These are phyloP conservation scores for Sugiyamaella xylanicola DNA, from an alignment of 1,139 yeast genomes.

Conservation along the genomic window DNA sequence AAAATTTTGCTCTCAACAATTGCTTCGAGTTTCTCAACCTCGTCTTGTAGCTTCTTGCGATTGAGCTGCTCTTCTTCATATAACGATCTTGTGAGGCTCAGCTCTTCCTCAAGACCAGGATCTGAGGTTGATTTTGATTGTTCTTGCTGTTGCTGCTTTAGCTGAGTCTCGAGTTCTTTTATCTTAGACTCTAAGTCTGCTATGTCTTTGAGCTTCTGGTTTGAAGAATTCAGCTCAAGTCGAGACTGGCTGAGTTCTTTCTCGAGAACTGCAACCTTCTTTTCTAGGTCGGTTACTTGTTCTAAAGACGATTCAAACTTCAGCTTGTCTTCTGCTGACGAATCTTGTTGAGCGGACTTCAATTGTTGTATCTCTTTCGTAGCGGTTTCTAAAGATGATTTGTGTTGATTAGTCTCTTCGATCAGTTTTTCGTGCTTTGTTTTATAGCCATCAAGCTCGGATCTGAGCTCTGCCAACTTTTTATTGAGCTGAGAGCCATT, in stretches of 20 bases:
- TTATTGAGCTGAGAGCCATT: not conserved
- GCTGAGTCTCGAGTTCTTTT: not conserved
- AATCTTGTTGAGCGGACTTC: slow-evolving; percentile 22
- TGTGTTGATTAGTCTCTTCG: slow-evolving; percentile 28
- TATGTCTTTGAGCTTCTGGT: not conserved
- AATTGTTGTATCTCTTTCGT: slow-evolving; percentile 15
- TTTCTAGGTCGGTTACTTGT: not conserved
- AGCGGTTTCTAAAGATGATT: slow-evolving; percentile 26
- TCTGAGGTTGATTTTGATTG: not conserved
- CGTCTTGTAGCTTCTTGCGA: slow-evolving; percentile 28
- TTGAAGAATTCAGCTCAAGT: slow-evolving; percentile 15
- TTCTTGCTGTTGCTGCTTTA: slow-evolving; percentile 9
- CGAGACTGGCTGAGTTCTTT: slow-evolving; percentile 26
- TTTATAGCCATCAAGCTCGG: slow-evolving; percentile 11
- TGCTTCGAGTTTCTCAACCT: slow-evolving; percentile 37
- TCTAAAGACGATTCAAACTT: not conserved
- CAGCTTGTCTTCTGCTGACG: not conserved
- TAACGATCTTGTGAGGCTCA: not conserved
- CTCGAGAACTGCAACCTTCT: slow-evolving; percentile 3
- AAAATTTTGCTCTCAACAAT: slow-evolving; percentile 39
- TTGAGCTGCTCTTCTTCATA: slow-evolving; percentile 12
- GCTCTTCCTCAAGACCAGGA: not conserved
- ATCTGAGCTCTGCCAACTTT: not conserved
- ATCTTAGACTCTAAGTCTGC: not conserved
- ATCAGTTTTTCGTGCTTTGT: not conserved